A percentile compares a stretch with the other conserved stretches of the same genome.
Evolutionary conservation across 768 basidiomycete genomes (phyloP).

Genomic region (Rhodotorula diobovata): DNA sequence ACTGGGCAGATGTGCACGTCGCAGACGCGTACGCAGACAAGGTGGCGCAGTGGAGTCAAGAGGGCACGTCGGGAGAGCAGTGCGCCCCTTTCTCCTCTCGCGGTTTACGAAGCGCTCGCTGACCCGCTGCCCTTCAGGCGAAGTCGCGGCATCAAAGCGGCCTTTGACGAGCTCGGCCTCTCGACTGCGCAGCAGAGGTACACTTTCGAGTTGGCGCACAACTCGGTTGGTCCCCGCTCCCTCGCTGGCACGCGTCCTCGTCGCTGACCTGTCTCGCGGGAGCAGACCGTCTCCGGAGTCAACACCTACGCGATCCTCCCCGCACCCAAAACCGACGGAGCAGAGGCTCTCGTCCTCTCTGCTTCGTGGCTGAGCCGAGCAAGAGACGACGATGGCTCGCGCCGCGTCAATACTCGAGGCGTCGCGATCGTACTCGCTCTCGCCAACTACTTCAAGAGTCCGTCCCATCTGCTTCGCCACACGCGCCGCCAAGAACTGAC

Average conservation of each 20-base stretch:
- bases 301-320: slow-evolving; percentile 78
- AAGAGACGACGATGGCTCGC: slow-evolving; percentile 6
- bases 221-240: slow-evolving; percentile 52
- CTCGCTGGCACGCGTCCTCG: not conserved
- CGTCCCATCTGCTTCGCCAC: not conserved
- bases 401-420: slow-evolving; percentile 69
- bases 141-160: slow-evolving; percentile 57
- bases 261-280: not conserved
- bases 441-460: slow-evolving; percentile 79
- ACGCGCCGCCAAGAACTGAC: not conserved
- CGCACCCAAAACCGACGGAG: slow-evolving; percentile 85
- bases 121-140: slow-evolving; percentile 53
- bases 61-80: slow-evolving; percentile 52
- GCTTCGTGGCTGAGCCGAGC: slow-evolving; percentile 77
- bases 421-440: slow-evolving; percentile 77
- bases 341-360: slow-evolving; percentile 83
- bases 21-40: slow-evolving; percentile 76
- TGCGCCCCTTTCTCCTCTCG: slow-evolving; percentile 55
- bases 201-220: slow-evolving; percentile 52
- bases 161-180: slow-evolving; percentile 73
- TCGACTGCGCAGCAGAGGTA: slow-evolving; percentile 66
- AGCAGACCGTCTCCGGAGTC: slow-evolving; percentile 59
- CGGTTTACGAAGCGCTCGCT: slow-evolving; percentile 9
- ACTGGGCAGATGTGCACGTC: slow-evolving; percentile 80
- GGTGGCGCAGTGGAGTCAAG: slow-evolving; percentile 53